Percentiles rank a stretch among this genome's conserved stretches.
phyloP scores from a whole-genome alignment of 345 rosid genomes.

The Salix arbutifolia region DNA sequence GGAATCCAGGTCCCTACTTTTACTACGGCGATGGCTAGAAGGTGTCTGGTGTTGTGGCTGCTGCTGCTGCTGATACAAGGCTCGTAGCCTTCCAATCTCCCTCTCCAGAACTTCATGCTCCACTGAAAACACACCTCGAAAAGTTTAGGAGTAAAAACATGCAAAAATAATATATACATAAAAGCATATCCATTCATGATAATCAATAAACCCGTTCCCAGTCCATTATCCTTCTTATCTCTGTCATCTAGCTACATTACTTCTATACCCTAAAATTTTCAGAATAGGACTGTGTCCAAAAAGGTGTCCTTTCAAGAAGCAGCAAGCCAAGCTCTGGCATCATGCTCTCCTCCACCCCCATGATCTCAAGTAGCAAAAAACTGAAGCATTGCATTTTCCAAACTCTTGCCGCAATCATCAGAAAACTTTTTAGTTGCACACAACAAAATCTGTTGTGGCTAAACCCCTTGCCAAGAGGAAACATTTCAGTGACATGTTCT shows the following conservation, averaged over 20 bases:
- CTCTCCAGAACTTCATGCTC: constrained; percentile 96
- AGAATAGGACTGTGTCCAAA: neutral
- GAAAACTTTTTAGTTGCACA: neutral
- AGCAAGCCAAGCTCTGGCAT: neutral
- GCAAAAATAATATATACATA: neutral
- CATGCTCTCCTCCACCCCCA: neutral
- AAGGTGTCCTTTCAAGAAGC: neutral
- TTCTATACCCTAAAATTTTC: neutral
- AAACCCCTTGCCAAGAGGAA: neutral
- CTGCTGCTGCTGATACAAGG: constrained; percentile 65
- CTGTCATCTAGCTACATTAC: neutral
- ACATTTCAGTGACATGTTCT: neutral
- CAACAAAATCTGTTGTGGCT: neutral
- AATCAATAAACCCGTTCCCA: neutral
- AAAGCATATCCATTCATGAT: neutral
- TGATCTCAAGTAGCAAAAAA: neutral
- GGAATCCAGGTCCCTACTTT: constrained; percentile 83
- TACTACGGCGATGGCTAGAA: constrained; percentile 61
- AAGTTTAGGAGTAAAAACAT: neutral
- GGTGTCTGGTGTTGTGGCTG: constrained; percentile 46
- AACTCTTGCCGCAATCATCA: neutral
- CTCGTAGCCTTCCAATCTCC: constrained; percentile 78
- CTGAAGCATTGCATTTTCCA: neutral
- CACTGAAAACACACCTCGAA: constrained; percentile 46
- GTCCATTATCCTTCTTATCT: neutral